Base-by-base conservation (phyloP, 1,284 basidiomycete species). In the Ustilago cynodontis region DNA sequence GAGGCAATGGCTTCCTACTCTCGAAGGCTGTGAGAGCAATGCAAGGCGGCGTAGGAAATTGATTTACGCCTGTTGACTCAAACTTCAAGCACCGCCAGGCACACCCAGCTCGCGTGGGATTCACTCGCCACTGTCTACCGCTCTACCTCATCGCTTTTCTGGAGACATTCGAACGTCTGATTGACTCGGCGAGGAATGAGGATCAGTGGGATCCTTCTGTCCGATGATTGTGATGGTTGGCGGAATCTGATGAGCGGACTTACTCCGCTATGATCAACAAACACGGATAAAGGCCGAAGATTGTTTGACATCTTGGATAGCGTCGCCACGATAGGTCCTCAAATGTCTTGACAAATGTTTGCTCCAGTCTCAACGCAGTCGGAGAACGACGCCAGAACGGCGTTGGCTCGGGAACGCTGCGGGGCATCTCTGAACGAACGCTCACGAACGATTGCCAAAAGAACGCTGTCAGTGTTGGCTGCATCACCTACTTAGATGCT, bases 51-150 rank as follows among this genome's bases (percentile, higher is more conserved):
- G 22, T 22, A 39, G 31, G 29, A 39, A 37, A 54, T 24, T 37
- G 52, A 26, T 20, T 54, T 22, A 10, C 52, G 33, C 52, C 52
- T 9, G 24, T 54, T 37, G 52, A 54, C 52, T 54, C 52, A 54
- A 37, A 49, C 22, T 54, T 54, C 9, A 54, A 39, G 33, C 52
- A 54, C 52, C 52, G 52, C 31, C 22, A 52, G 29, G 47, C 22
- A 49, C 47, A 18, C 16, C 7, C 47, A 7, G 24, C 47, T 49
- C 47, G 47, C 24, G 47, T 28, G 24, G 24, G 11, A 33, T 26
- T 14, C 4, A 49, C 47, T 26, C 35, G 47, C 47, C 24, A 43
- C 14, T 16, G 35, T 14, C 35, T 11, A 11, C 11, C 31, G 6
- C 6, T 37, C 14, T 37, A 3, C 14, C 14, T 37, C 35, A 8